Evolutionary conservation across 225 moss, liverwort and hornwort species (phyloP).

Genomic region (Pleurozium schreberi): DNA sequence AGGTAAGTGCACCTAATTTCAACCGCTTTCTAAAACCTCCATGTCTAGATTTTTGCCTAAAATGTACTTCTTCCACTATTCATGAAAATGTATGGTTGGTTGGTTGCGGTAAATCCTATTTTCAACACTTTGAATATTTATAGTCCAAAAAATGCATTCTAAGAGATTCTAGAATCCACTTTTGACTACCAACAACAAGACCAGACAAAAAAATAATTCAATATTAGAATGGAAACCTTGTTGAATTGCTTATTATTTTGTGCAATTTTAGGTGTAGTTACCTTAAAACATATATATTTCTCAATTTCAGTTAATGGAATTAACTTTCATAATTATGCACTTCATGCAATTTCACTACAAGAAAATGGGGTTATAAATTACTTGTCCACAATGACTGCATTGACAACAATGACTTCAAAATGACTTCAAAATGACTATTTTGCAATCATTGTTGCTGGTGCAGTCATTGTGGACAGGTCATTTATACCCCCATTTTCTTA

Average conservation of each 20-base stretch:
- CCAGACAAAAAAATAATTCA: not conserved
- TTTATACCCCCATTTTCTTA: too few species aligned
- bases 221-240: not conserved
- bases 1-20: not conserved
- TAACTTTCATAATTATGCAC: too few species aligned
- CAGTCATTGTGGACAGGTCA: too few species aligned
- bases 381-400: too few species aligned
- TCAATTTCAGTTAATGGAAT: not conserved
- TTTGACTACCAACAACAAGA: not conserved
- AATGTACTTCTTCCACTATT: not conserved
- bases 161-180: not conserved
- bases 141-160: not conserved
- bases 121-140: not conserved
- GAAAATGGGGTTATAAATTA: too few species aligned
- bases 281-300: not conserved
- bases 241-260: not conserved
- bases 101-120: not conserved
- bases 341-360: too few species aligned
- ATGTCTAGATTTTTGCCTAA: not conserved
- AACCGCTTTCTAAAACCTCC: not conserved
- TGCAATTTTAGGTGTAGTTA: not conserved
- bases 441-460: too few species aligned
- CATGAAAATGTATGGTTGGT: too few species aligned
- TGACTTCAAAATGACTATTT: too few species aligned
- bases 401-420: too few species aligned